These are phyloP conservation scores for Bipolaris cookei DNA, from an alignment of 2,329 filamentous ascomycete genomes.

Conservation along the genomic window DNA sequence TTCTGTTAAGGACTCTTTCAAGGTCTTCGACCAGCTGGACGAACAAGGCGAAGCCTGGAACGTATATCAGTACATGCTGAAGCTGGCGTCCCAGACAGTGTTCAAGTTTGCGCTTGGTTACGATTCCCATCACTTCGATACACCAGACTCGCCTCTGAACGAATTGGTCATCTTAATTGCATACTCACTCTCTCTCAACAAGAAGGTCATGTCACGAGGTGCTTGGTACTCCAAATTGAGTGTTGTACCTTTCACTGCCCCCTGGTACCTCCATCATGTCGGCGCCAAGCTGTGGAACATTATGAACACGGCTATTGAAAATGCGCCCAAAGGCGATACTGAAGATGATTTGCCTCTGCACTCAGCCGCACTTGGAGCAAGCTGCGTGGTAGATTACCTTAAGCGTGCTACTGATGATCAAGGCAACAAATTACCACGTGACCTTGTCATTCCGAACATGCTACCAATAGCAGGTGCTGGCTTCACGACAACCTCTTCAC, in stretches of 20 bases:
- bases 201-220: slow-evolving; percentile 19
- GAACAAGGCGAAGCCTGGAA: slow-evolving; percentile 22
- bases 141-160: slow-evolving; percentile 9
- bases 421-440: slow-evolving; percentile 27
- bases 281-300: slow-evolving; percentile 9
- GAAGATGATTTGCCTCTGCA: slow-evolving; percentile 33
- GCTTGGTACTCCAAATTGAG: slow-evolving; percentile 20
- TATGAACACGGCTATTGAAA: slow-evolving; percentile 13
- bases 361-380: slow-evolving; percentile 47
- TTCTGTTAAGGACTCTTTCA: slow-evolving; percentile 19
- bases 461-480: slow-evolving; percentile 20
- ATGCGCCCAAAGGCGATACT: slow-evolving; percentile 17
- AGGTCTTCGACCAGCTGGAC: slow-evolving; percentile 25
- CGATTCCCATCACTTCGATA: slow-evolving; percentile 20
- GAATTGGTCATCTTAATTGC: slow-evolving; percentile 19
- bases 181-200: slow-evolving; percentile 17
- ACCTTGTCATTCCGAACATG: slow-evolving; percentile 24
- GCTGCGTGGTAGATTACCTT: slow-evolving; percentile 32
- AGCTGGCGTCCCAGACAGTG: slow-evolving; percentile 19
- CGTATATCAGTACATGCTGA: slow-evolving; percentile 26
- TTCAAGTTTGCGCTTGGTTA: slow-evolving; percentile 18
- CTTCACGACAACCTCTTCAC: slow-evolving; percentile 31
- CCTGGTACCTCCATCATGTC: slow-evolving; percentile 14
- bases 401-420: slow-evolving; percentile 31
- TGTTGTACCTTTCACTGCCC: slow-evolving; percentile 13